These are phyloP conservation scores for Colletotrichum somersetense DNA, from an alignment of 2,329 filamentous ascomycete species.

Conservation along the genomic window DNA sequence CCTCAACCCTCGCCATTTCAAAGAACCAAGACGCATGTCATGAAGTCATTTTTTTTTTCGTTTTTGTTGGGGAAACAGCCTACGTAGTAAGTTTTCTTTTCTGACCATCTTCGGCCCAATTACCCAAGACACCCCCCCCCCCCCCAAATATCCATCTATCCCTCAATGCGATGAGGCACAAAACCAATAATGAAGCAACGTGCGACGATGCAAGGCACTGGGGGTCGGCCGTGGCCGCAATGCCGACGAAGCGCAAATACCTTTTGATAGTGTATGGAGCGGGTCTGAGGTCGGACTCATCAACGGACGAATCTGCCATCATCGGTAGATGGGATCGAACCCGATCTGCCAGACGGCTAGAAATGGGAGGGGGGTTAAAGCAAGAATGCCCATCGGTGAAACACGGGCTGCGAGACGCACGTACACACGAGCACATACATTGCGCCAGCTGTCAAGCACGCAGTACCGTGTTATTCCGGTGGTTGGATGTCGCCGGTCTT, in stretches of 20 bases:
- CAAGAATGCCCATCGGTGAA: constrained; percentile 20
- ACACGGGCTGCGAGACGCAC: constrained; percentile 25
- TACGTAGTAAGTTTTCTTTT: neutral
- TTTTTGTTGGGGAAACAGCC: constrained; percentile 23
- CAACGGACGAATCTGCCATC: constrained; percentile 36
- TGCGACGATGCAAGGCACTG: constrained; percentile 36
- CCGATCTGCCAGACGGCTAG: constrained; percentile 12
- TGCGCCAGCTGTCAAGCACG: constrained; percentile 13
- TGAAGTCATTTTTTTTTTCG: constrained; percentile 14
- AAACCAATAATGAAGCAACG: constrained; percentile 21
- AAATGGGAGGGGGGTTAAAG: constrained; percentile 7
- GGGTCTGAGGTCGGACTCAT: constrained; percentile 32
- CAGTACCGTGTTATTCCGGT: constrained; percentile 1
- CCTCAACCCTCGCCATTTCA: constrained; percentile 36
- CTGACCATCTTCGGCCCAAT: constrained; percentile 33
- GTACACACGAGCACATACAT: neutral
- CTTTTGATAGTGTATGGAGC: constrained; percentile 11
- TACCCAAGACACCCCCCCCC: constrained; percentile 22
- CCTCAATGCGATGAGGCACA: constrained; percentile 25
- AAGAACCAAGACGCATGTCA: constrained; percentile 21
- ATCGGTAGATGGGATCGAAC: constrained; percentile 32
- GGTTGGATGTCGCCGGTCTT: constrained; percentile 8
- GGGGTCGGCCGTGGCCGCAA: constrained; percentile 32
- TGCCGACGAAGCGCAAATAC: constrained; percentile 29
- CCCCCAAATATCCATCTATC: neutral